Percentiles rank a stretch among this genome's conserved stretches.
Evolutionary conservation across 371 early-diverging fungal genomes (phyloP).

Genomic region (Gilbertella persicaria): DNA sequence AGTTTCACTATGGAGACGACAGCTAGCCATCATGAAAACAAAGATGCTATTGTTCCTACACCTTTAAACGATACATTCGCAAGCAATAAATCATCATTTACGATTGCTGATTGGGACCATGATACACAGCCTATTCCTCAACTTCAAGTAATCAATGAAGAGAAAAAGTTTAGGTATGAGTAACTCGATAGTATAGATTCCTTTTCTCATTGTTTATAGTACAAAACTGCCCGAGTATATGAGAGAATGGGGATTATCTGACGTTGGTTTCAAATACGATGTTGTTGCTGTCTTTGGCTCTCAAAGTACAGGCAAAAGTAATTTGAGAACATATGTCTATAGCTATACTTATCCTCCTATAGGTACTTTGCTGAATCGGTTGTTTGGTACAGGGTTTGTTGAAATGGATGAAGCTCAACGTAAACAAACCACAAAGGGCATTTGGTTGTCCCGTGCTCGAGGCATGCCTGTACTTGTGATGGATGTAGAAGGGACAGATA

Average conservation of each 20-base stretch:
- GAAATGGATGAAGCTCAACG: conserved; percentile 88
- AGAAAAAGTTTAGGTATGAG: conserved; percentile 81
- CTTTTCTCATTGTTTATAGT: conserved; percentile 34
- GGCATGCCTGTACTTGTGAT: conserved; percentile 86
- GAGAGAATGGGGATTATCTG: conserved; percentile 81
- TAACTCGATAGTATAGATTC: not conserved
- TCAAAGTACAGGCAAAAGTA: conserved; percentile 97
- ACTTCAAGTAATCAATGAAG: conserved; percentile 82
- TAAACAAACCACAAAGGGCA: conserved; percentile 95
- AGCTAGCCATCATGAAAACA: no score
- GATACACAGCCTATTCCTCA: conserved; percentile 50
- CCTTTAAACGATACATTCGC: no score
- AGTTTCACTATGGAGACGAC: no score
- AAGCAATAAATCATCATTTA: no score
- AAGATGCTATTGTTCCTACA: no score
- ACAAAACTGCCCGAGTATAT: conserved; percentile 69
- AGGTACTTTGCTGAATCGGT: conserved; percentile 92
- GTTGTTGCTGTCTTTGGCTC: conserved; percentile 98
- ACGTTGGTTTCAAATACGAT: conserved; percentile 93
- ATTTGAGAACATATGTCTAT: conserved; percentile 19
- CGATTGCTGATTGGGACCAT: conserved; percentile 28
- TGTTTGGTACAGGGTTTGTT: conserved; percentile 93
- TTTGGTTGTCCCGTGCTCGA: conserved; percentile 90
- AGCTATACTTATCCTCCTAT: not conserved
- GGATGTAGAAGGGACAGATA: conserved; percentile 99